A percentile compares a stretch with the other conserved stretches of the same genome.
These are phyloP conservation scores for Salinomyces thailandicus DNA, from an alignment of 2,329 filamentous ascomycete species.

Conservation along the genomic window DNA sequence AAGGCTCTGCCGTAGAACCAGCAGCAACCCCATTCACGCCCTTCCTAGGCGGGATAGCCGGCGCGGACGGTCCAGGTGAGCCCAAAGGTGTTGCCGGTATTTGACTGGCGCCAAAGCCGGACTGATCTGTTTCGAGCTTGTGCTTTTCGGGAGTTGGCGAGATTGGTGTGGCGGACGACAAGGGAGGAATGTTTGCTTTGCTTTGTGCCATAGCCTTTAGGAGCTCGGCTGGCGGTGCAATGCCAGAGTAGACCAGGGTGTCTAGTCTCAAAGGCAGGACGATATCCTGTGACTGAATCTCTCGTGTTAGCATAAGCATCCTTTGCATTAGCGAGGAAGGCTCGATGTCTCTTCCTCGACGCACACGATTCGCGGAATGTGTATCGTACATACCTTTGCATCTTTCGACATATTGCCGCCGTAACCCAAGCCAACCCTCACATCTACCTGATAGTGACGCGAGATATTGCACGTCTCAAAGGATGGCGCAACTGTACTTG, in stretches of 20 bases:
- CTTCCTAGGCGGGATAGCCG: slow-evolving; percentile 9
- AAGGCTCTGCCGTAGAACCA: slow-evolving; percentile 1
- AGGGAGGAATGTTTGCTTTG: slow-evolving; percentile 3
- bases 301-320: background rate
- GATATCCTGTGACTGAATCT: slow-evolving; percentile 50
- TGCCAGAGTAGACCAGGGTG: slow-evolving; percentile 77
- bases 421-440: slow-evolving; percentile 68
- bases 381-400: slow-evolving; percentile 33
- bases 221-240: slow-evolving; percentile 67
- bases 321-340: background rate
- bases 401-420: slow-evolving; percentile 43
- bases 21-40: slow-evolving; percentile 1
- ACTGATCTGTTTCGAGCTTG: slow-evolving; percentile 11
- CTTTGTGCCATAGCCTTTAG: slow-evolving; percentile 51
- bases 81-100: slow-evolving; percentile 17
- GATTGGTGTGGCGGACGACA: slow-evolving; percentile 10
- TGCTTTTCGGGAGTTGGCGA: slow-evolving; percentile 13
- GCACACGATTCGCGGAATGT: slow-evolving; percentile 15
- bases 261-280: slow-evolving; percentile 69
- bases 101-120: slow-evolving; percentile 17
- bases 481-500: slow-evolving; percentile 75
- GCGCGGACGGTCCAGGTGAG: slow-evolving; percentile 1
- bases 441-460: slow-evolving; percentile 71
- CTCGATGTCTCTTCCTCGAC: slow-evolving; percentile 3
- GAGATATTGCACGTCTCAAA: slow-evolving; percentile 84